Evolutionary conservation across 2,329 filamentous ascomycete species (phyloP), one percentile per base, ranked within the genome.

Genomic region (Diaporthe australafricana): DNA sequence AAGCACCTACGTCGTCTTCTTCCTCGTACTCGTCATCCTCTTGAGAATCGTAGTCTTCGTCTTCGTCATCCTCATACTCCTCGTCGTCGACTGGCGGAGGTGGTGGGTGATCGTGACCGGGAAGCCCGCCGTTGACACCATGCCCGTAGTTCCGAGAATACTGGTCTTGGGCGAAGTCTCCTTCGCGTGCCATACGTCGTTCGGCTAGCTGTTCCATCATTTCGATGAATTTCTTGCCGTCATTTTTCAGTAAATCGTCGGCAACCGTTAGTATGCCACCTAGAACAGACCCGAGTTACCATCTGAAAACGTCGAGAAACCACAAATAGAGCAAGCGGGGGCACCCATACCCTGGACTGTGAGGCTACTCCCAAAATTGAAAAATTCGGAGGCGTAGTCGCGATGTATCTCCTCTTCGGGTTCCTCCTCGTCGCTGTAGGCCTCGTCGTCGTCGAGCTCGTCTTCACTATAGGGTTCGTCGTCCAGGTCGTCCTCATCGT

Each of bases 181-280:
- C 95, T 85, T 98, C 96, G 77, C 96, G 92, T 80, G 95, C 94
- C 96, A 99, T 98, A 78, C 96, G 91, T 78, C 96, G 94, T 84
- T 99, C 96, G 47, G 96, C 96, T 78, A 99, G 89, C 84, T 98
- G 96, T 83, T 99, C 96, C 96, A 99, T 99, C 96, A 99, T 99
- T 82, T 99, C 96, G 83, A 99, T 99, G 85, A 99, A 99, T 80
- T 98, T 97, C 83, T 97, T 98, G 79, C 96, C 96, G 83, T 99
- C 96, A 83, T 99, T 99, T 83, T 98, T 98, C 75, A 99, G 89
- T 76, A 99, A 88, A 84, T 99, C 96, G 86, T 99, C 96, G 82
- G 96, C 96, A 80, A 99, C 96, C 76, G 96, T 99, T 81, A 99
- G 91, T 83, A 99, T 98, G 81, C 96, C 97, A 87, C 96, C 95